Conservation (phyloP, 2,329 filamentous ascomycete genomes). For the Parafenestella ontariensis region DNA sequence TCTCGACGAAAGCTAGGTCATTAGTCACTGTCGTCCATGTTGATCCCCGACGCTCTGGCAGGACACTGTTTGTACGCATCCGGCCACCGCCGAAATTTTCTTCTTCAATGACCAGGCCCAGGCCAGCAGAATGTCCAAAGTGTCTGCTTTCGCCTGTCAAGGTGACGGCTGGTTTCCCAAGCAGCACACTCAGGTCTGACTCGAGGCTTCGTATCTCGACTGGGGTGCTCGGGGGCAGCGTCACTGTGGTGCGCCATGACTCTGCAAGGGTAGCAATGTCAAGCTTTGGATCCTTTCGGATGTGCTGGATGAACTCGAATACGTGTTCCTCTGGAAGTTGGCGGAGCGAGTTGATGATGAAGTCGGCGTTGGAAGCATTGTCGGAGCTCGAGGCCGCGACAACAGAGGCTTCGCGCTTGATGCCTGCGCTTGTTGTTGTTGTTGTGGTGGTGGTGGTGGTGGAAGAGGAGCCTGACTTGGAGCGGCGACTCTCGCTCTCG, state of each 20-base stretch:
- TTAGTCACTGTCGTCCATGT: slow-evolving; percentile 68
- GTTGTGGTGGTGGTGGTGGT: slow-evolving; percentile 15
- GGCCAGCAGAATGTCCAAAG: slow-evolving; percentile 48
- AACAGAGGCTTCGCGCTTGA: slow-evolving; percentile 39
- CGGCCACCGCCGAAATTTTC: slow-evolving; percentile 37
- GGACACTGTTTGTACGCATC: slow-evolving; percentile 15
- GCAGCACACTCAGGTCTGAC: slow-evolving; percentile 45
- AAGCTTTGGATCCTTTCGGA: slow-evolving; percentile 50
- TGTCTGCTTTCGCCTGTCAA: slow-evolving; percentile 43
- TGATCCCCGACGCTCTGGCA: slow-evolving; percentile 26
- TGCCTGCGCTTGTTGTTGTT: no score
- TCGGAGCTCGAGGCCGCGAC: slow-evolving; percentile 15
- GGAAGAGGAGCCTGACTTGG: slow-evolving; percentile 41
- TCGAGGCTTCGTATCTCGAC: slow-evolving; percentile 40
- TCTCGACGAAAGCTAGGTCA: slow-evolving; percentile 66
- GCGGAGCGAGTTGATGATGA: slow-evolving; percentile 54
- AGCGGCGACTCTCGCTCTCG: slow-evolving; percentile 57
- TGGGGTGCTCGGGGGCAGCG: slow-evolving; percentile 38
- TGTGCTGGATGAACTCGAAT: slow-evolving; percentile 51
- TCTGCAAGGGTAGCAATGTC: slow-evolving; percentile 51
- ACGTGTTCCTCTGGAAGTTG: slow-evolving; percentile 55
- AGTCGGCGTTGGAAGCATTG: slow-evolving; percentile 31
- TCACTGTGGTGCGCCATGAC: slow-evolving; percentile 49
- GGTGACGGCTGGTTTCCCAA: slow-evolving; percentile 47
- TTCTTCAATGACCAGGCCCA: slow-evolving; percentile 46